A percentile compares a stretch with the other conserved stretches of the same genome.
Conservation (phyloP, 768 basidiomycete genomes). For the Mycena kentingensis region DNA sequence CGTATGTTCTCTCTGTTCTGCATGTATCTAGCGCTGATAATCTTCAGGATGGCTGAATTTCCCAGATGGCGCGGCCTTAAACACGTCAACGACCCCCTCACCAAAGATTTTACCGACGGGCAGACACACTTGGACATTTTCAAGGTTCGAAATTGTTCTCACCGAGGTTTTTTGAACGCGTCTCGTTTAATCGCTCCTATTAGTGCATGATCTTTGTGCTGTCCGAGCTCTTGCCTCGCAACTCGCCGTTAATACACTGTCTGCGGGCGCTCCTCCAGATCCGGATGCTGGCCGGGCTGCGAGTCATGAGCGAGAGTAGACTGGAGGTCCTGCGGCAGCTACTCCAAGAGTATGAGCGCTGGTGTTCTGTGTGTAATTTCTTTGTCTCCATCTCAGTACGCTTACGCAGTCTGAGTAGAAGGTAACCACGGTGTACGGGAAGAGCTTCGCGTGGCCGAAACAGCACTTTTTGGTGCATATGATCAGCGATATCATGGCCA, state of each 20-base stretch:
- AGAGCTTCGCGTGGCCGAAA: background rate
- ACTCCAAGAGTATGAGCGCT: background rate
- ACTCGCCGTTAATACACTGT: background rate
- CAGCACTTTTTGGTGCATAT: background rate
- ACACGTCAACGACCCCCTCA: conserved; percentile 1
- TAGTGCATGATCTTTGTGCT: background rate
- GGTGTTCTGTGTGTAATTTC: background rate
- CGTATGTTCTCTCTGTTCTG: background rate
- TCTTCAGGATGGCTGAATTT: background rate
- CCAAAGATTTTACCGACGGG: conserved; percentile 1
- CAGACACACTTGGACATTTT: conserved; percentile 3
- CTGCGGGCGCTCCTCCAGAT: background rate
- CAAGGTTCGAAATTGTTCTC: background rate
- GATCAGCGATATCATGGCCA: background rate
- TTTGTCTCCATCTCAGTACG: background rate
- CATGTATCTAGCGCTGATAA: background rate
- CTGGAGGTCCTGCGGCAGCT: background rate
- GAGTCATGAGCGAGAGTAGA: background rate
- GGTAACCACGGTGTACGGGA: background rate
- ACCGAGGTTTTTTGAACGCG: background rate
- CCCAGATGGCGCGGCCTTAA: conserved; percentile 1
- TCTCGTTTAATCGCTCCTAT: background rate
- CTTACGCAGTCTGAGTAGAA: background rate
- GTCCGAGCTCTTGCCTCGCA: background rate
- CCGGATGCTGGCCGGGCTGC: conserved; percentile 1